Evolutionary conservation across 1,284 basidiomycete genomes (phyloP), one percentile per base, ranked within the genome.

Genomic region (Ganoderma lingzhi): DNA sequence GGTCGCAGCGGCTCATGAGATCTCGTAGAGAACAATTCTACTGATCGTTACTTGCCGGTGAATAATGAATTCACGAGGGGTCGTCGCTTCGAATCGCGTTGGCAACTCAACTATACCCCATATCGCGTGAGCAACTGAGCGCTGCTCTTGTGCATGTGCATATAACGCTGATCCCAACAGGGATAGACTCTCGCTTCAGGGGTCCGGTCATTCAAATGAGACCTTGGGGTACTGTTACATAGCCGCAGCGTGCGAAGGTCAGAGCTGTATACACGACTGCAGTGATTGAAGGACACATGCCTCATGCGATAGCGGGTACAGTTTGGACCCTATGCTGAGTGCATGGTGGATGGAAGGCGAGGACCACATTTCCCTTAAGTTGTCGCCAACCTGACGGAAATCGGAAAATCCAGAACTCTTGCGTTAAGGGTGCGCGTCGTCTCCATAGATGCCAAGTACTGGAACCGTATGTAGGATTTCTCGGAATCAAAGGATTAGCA

Each of bases 1-100:
- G 56, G 64, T 65, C 64, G 56, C 64, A 66, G 44, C 48, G 23
- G 59, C 39, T 41, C 59, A 48, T 28, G 41, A 44, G 53, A 65
- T n/a, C 23, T 23, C 23, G 10, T 32, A 12, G 30, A 28, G 15
- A 8, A 35, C 53, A 64, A 56, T 58, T 65, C 64, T 19, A 56
- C 19, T 59, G 41, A 59, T 23, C 42, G 39, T 39, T 39, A 48
- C 48, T 65, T 35, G 41, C 32, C 35, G 32, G 23, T 28, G n/a
- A 59, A 51, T 51, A 28, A 51, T 51, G 45, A 63, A 35, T 23
- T 39, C 30, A 19, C 30, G 28, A 41, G 30, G 30, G 32, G 28
- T 37, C 15, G 28, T 19, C 56, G 56, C 10, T 39, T 19, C 17
- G 3, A 32, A 56, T 35, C 28, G 53, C 53, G 53, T 56, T 56